Base-by-base conservation (phyloP, 352 stramenopile species). In the Phytophthora ramorum region DNA sequence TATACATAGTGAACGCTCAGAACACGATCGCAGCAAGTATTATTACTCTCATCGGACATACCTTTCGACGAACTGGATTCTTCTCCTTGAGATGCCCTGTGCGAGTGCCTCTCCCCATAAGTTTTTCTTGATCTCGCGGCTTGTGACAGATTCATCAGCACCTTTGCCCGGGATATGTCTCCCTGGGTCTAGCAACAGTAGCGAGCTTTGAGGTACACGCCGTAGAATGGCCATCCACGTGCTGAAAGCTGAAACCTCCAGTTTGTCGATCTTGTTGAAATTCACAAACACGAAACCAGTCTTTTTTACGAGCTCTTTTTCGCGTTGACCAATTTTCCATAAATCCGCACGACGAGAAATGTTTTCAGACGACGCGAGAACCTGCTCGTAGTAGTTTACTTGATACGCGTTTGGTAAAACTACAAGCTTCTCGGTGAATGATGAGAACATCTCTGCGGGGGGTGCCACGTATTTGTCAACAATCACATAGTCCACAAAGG, bases 201-300 rank as follows among this genome's bases (percentile, higher is more conserved):
- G 52, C 9, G 81, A 71, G 38, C 79, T 91, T 24, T 46, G 19
- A 10, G 89, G 87, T 7, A 83, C 81, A 28, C 81, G 78, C 0
- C 63, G 67, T 37, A 96, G 17, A 60, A 93, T 84, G 16, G 60
- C 61, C 80, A 94, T 94, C 83, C 87, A 96, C 9, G 89, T 68
- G 10, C 61, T 67, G 53, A 95, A 96, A 44, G 82, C 76, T 0
- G 56, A 40, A 28, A 78, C 71, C 61, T 95, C 83, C 17, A 96
- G 57, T 69, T 97, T 97, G 66, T 96, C 87, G 45, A 95, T 83
- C 55, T 87, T 96, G 79, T 97, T 97, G 62, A 93, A 97, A 75
- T 96, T 96, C 46, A 83, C 85, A 78, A 85, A 94, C 22, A 78
- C 60, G 44, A 90, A 88, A 19, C 50, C 52, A 17, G 63, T 49